phyloP scores from a whole-genome alignment of 2,329 filamentous ascomycete genomes.

The Tolypocladium album region DNA sequence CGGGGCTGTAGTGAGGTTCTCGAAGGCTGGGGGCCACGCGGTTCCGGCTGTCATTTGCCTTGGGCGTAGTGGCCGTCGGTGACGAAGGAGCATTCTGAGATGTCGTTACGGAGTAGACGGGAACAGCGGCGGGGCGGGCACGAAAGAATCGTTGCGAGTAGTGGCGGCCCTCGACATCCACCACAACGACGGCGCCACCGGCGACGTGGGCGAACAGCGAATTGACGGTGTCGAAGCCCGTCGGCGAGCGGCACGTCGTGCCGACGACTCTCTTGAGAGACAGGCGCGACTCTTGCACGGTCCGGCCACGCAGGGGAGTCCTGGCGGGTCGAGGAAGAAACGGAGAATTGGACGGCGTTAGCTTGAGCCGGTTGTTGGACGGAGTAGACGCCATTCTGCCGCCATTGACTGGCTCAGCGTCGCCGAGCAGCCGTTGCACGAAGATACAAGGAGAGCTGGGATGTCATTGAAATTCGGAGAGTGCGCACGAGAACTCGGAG shows the following conservation, averaged over 20 bases:
- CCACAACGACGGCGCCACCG: slow-evolving; percentile 86
- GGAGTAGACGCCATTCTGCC: slow-evolving; percentile 48
- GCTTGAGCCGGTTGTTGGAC: slow-evolving; percentile 47
- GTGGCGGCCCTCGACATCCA: slow-evolving; percentile 59
- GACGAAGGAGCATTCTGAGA: slow-evolving; percentile 39
- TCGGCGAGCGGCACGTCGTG: slow-evolving; percentile 75
- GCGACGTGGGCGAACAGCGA: slow-evolving; percentile 83
- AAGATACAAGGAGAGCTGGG: background rate
- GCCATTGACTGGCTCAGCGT: slow-evolving; percentile 34
- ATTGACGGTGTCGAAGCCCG: slow-evolving; percentile 73
- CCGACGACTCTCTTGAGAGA: slow-evolving; percentile 79
- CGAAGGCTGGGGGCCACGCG: slow-evolving; percentile 36
- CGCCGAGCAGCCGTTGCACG: background rate
- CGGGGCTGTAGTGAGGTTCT: slow-evolving; percentile 33
- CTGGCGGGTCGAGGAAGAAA: slow-evolving; percentile 51
- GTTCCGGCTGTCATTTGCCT: slow-evolving; percentile 54
- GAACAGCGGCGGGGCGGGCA: slow-evolving; percentile 67
- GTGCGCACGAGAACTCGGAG: background rate
- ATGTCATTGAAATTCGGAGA: slow-evolving; percentile 6
- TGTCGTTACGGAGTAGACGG: slow-evolving; percentile 47
- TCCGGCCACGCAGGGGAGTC: slow-evolving; percentile 46
- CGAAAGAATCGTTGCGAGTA: slow-evolving; percentile 80
- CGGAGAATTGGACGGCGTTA: slow-evolving; percentile 71
- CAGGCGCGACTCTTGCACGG: slow-evolving; percentile 45
- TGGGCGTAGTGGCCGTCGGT: slow-evolving; percentile 40